Evolutionary conservation across 2,329 filamentous ascomycete genomes (phyloP).

Genomic region (Phyllosticta citrichinensis): DNA sequence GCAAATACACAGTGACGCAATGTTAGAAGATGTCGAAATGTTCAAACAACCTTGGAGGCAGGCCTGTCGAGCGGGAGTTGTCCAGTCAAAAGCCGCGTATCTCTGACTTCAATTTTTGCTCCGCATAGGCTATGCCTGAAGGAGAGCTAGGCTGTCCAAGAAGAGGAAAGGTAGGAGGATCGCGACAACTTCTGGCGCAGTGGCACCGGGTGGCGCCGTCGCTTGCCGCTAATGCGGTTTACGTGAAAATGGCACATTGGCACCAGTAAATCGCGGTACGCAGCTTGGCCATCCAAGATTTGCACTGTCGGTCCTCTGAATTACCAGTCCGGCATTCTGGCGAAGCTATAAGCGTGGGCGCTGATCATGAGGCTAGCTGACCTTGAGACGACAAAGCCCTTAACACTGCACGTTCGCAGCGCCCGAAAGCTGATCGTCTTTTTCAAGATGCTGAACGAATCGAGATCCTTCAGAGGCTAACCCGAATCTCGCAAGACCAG

Average conservation of each 20-base stretch:
- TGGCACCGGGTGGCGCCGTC: background rate
- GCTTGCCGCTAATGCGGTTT: background rate
- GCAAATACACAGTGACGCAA: background rate
- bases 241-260: background rate
- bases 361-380: background rate
- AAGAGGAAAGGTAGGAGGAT: background rate
- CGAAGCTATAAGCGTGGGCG: background rate
- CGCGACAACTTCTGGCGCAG: background rate
- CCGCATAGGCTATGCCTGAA: background rate
- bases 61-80: background rate
- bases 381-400: background rate
- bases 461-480: background rate
- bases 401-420: background rate
- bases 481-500: background rate
- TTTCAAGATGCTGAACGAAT: background rate
- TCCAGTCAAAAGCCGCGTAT: background rate
- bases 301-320: background rate
- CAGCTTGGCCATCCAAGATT: background rate
- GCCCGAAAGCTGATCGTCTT: background rate
- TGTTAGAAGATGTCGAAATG: background rate
- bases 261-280: background rate
- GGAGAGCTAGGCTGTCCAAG: background rate
- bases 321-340: background rate
- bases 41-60: background rate
- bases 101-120: background rate